Evolutionary conservation across 2,329 filamentous ascomycete species (phyloP).

Genomic region (Beauveria caledonica): DNA sequence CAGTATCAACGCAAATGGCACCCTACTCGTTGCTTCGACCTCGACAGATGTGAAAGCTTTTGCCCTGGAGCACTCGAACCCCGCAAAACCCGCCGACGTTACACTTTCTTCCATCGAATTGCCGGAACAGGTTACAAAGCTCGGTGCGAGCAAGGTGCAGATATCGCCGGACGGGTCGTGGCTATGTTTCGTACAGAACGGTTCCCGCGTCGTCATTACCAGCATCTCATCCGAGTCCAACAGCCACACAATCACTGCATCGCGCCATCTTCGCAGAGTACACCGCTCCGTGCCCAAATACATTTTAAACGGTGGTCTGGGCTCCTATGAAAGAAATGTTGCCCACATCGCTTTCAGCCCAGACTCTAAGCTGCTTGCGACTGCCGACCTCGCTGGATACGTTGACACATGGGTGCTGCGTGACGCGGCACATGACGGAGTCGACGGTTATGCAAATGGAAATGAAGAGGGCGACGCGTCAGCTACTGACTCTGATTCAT

Average conservation of each 20-base stretch:
- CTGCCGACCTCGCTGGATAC: conserved; percentile 74
- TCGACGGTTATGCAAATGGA: conserved; percentile 25
- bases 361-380: conserved; percentile 70
- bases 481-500: conserved; percentile 32
- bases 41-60: conserved; percentile 70
- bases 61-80: conserved; percentile 47
- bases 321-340: conserved; percentile 70
- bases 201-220: conserved; percentile 47
- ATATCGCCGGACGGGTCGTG: conserved; percentile 65
- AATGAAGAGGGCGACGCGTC: conserved; percentile 27
- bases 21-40: conserved; percentile 69
- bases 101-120: conserved; percentile 63
- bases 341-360: conserved; percentile 69
- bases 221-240: conserved; percentile 18
- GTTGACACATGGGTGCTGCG: conserved; percentile 79
- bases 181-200: conserved; percentile 57
- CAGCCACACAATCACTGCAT: conserved; percentile 23
- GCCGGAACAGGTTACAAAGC: conserved; percentile 44
- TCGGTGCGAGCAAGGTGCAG: conserved; percentile 61
- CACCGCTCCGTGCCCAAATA: conserved; percentile 46
- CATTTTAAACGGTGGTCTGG: conserved; percentile 55
- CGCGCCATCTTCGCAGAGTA: conserved; percentile 44
- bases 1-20: conserved; percentile 62
- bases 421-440: conserved; percentile 23
- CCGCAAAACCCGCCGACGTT: conserved; percentile 49